Conservation (phyloP, 1,284 basidiomycete species). For the Boletus sp. region DNA sequence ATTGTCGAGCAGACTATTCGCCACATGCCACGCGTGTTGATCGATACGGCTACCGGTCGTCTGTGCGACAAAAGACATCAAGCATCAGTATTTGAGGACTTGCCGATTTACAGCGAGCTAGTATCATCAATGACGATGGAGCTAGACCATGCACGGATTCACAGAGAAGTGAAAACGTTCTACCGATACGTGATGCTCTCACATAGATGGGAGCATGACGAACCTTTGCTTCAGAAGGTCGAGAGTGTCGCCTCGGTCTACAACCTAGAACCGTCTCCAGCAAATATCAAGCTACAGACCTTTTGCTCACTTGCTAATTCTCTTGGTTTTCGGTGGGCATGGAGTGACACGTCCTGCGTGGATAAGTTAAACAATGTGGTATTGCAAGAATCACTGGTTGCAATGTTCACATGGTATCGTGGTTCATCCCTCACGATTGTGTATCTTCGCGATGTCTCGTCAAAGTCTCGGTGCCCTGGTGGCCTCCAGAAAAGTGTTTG, state of each 20-base stretch:
- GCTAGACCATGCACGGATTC: slow-evolving; percentile 5
- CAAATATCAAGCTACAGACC: slow-evolving; percentile 10
- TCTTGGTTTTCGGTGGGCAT: slow-evolving; percentile 7
- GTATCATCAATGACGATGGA: slow-evolving; percentile 6
- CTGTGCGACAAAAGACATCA: slow-evolving; percentile 4
- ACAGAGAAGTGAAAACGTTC: neutral
- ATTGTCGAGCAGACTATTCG: slow-evolving; percentile 2
- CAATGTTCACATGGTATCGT: slow-evolving; percentile 2
- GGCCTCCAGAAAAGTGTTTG: slow-evolving; percentile 4
- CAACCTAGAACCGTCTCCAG: slow-evolving; percentile 4
- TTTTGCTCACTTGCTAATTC: slow-evolving; percentile 8
- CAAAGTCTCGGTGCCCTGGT: neutral
- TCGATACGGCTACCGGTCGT: slow-evolving; percentile 5
- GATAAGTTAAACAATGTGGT: slow-evolving; percentile 10
- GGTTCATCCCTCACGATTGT: slow-evolving; percentile 2
- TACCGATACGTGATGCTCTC: slow-evolving; percentile 14
- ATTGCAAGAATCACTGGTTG: slow-evolving; percentile 10
- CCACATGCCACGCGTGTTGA: neutral
- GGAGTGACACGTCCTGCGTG: slow-evolving; percentile 8
- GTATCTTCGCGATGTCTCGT: slow-evolving; percentile 7
- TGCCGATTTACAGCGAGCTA: slow-evolving; percentile 1
- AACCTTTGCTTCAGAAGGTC: slow-evolving; percentile 8
- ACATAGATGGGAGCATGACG: slow-evolving; percentile 3
- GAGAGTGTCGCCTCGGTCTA: slow-evolving; percentile 3
- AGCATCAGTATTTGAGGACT: slow-evolving; percentile 3